phyloP scores from a whole-genome alignment of 1,284 basidiomycete genomes.

The Ustilago nuda region DNA sequence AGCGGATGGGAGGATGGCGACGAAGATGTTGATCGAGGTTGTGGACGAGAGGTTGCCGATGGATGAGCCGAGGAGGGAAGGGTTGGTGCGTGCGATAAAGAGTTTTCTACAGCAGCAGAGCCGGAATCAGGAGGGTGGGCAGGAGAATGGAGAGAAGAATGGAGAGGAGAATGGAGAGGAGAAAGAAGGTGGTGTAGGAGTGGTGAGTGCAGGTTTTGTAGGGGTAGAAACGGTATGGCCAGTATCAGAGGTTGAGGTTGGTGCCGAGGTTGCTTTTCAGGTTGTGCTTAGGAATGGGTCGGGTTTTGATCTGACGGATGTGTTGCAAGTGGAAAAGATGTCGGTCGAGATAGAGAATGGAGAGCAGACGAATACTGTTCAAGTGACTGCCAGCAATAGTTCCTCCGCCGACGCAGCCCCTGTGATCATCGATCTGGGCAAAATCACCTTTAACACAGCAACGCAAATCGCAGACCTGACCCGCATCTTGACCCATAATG shows the following conservation, averaged over 20 bases:
- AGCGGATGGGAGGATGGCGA: conserved; percentile 24
- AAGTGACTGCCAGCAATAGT: neutral
- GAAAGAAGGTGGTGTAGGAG: neutral
- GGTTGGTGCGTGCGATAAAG: conserved; percentile 16
- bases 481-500: neutral
- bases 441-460: neutral
- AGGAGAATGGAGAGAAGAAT: neutral
- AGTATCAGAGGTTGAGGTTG: conserved; percentile 22
- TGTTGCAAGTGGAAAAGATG: conserved; percentile 2
- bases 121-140: neutral
- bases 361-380: conserved; percentile 1
- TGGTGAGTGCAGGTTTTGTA: conserved; percentile 9
- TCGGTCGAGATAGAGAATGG: conserved; percentile 15
- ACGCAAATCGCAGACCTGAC: conserved; percentile 3
- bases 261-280: conserved; percentile 19
- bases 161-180: conserved; percentile 3
- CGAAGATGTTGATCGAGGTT: conserved; percentile 24
- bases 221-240: conserved; percentile 13
- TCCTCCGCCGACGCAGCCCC: neutral
- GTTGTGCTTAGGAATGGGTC: conserved; percentile 20
- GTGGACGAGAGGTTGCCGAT: conserved; percentile 15
- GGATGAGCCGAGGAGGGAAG: conserved; percentile 3
- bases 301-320: conserved; percentile 8
- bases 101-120: conserved; percentile 7
- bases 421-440: conserved; percentile 19